Conservation (phyloP, 2,329 filamentous ascomycete genomes). For the Trichoderma sp. region DNA sequence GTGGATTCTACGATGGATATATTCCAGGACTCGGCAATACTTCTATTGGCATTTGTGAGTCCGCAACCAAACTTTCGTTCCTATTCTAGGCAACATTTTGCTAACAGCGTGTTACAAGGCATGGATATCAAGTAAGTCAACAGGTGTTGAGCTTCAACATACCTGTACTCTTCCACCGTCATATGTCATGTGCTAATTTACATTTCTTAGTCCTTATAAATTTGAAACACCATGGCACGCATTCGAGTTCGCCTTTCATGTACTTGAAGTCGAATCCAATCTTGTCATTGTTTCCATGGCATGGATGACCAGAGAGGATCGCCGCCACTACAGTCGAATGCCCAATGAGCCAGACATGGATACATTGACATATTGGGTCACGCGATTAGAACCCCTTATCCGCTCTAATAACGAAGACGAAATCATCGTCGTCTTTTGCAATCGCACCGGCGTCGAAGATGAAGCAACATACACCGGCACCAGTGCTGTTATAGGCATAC, state of each 20-base stretch:
- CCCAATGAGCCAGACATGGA: slow-evolving; percentile 66
- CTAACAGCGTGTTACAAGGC: slow-evolving; percentile 14
- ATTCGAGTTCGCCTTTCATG: slow-evolving; percentile 51
- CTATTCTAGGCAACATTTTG: not conserved
- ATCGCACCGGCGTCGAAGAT: slow-evolving; percentile 65
- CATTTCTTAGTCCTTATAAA: slow-evolving; percentile 33
- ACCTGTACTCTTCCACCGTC: not conserved
- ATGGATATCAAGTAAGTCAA: slow-evolving; percentile 59
- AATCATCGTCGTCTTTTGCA: slow-evolving; percentile 67
- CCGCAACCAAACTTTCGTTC: not conserved
- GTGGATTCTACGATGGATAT: slow-evolving; percentile 48
- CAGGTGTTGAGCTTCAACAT: not conserved
- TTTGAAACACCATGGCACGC: slow-evolving; percentile 40
- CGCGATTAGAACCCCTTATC: slow-evolving; percentile 65
- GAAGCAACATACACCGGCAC: slow-evolving; percentile 70
- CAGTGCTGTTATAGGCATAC: slow-evolving; percentile 66
- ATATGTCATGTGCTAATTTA: not conserved
- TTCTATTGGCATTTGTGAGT: slow-evolving; percentile 54
- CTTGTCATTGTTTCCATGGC: slow-evolving; percentile 74
- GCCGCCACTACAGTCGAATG: slow-evolving; percentile 43
- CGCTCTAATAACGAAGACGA: slow-evolving; percentile 52
- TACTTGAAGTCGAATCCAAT: slow-evolving; percentile 55
- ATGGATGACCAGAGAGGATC: slow-evolving; percentile 64
- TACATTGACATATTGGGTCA: slow-evolving; percentile 72
- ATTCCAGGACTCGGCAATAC: slow-evolving; percentile 50